These are phyloP conservation scores for Penicillium chermesinum DNA, from an alignment of 495 filamentous ascomycete species.

Conservation along the genomic window DNA sequence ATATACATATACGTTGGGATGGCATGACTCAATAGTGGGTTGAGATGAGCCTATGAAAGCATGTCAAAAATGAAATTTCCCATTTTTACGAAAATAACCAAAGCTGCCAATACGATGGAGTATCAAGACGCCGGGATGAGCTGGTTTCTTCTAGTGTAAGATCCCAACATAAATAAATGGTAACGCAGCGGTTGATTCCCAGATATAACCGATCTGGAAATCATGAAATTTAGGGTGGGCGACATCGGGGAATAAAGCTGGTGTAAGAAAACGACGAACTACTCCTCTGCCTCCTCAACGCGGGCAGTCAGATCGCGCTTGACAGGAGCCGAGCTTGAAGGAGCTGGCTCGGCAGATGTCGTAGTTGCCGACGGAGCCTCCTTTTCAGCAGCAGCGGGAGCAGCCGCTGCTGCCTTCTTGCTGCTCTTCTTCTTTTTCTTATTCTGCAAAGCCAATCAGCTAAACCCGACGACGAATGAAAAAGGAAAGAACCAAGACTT, in stretches of 20 bases:
- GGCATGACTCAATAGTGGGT: no score
- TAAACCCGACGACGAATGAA: neutral
- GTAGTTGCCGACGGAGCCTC: constrained; percentile 53
- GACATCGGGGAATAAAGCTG: no score
- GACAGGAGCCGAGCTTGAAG: constrained; percentile 31
- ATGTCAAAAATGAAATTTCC: no score
- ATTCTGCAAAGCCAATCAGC: constrained; percentile 4
- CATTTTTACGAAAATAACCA: neutral
- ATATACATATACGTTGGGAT: no score
- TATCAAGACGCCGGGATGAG: constrained; percentile 1
- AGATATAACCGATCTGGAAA: no score
- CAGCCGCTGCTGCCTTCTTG: constrained; percentile 52
- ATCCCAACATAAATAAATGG: no score
- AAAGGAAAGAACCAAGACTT: constrained; percentile 9
- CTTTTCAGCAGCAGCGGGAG: constrained; percentile 25
- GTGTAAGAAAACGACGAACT: constrained; percentile 23
- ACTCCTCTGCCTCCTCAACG: constrained; percentile 65
- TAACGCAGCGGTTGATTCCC: no score
- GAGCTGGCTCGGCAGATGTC: constrained; percentile 51
- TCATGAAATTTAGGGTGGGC: no score
- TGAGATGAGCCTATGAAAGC: no score
- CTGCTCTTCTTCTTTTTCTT: constrained; percentile 53
- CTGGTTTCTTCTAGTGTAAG: neutral
- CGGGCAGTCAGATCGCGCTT: constrained; percentile 53
- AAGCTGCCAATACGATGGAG: neutral